Evolutionary conservation across 2,329 filamentous ascomycete species (phyloP).

Genomic region (Claviceps quebecensis): DNA sequence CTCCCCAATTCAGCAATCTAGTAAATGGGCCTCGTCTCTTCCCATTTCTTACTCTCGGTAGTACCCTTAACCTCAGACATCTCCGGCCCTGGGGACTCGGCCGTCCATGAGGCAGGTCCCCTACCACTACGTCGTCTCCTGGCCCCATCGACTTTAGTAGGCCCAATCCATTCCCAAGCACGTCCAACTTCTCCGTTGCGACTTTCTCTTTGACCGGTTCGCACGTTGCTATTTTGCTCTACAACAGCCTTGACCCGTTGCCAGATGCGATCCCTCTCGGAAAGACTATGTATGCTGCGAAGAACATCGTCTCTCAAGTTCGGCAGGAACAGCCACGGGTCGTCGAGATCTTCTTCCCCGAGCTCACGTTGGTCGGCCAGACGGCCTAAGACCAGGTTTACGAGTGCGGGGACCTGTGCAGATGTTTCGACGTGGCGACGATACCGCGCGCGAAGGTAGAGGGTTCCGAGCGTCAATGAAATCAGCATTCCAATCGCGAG

Average conservation of each 20-base stretch:
- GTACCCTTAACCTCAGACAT: slow-evolving; percentile 12
- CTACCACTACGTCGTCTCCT: slow-evolving; percentile 35
- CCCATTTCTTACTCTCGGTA: slow-evolving; percentile 24
- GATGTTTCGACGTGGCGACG: slow-evolving; percentile 49
- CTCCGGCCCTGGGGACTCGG: slow-evolving; percentile 23
- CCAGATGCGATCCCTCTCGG: slow-evolving; percentile 72
- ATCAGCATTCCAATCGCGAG: slow-evolving; percentile 61
- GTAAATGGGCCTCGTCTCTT: slow-evolving; percentile 28
- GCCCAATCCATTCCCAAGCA: slow-evolving; percentile 59
- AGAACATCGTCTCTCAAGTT: slow-evolving; percentile 88
- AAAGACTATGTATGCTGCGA: slow-evolving; percentile 62
- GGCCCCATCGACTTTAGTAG: slow-evolving; percentile 30
- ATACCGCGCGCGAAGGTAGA: slow-evolving; percentile 54
- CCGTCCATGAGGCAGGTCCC: slow-evolving; percentile 26
- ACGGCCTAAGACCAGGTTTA: slow-evolving; percentile 70
- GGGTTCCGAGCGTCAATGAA: slow-evolving; percentile 29
- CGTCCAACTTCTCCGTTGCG: slow-evolving; percentile 50
- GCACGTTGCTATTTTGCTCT: slow-evolving; percentile 85
- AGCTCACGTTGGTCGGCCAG: slow-evolving; percentile 73
- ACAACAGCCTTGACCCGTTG: slow-evolving; percentile 68
- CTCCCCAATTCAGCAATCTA: slow-evolving; percentile 10
- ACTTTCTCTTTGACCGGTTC: slow-evolving; percentile 56
- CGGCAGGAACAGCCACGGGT: slow-evolving; percentile 72
- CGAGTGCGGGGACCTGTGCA: slow-evolving; percentile 66
- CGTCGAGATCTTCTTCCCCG: slow-evolving; percentile 52